These are phyloP conservation scores for Diutina neorugosa DNA, from an alignment of 1,139 yeast genomes.

Conservation along the genomic window DNA sequence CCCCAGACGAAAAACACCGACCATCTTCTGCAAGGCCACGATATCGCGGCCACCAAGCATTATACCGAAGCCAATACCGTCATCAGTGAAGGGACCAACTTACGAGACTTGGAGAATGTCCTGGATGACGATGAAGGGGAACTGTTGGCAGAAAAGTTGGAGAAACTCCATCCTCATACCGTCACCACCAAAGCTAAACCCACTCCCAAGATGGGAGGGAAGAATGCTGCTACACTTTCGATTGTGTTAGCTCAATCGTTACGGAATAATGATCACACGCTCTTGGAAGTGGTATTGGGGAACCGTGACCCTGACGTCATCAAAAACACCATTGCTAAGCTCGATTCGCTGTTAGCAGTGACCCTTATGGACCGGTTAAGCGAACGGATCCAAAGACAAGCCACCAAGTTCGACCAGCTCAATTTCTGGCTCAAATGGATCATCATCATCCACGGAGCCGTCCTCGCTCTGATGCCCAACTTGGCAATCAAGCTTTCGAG, in stretches of 20 bases:
- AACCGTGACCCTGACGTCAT: constrained; percentile 67
- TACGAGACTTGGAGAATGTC: constrained; percentile 32
- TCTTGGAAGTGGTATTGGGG: constrained; percentile 69
- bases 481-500: constrained; percentile 57
- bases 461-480: constrained; percentile 56
- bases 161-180: constrained; percentile 16
- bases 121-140: constrained; percentile 32
- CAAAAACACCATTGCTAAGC: constrained; percentile 55
- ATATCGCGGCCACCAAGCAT: constrained; percentile 54
- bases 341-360: constrained; percentile 66
- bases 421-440: constrained; percentile 93
- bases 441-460: constrained; percentile 80
- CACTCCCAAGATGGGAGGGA: constrained; percentile 19
- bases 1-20: constrained; percentile 21
- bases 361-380: constrained; percentile 70
- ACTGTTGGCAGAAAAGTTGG: constrained; percentile 52
- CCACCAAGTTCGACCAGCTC: constrained; percentile 56
- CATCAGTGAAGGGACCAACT: constrained; percentile 53
- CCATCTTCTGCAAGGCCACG: constrained; percentile 44
- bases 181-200: constrained; percentile 9
- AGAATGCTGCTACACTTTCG: constrained; percentile 52
- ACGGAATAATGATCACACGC: constrained; percentile 56
- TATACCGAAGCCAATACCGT: constrained; percentile 65
- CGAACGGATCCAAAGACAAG: constrained; percentile 64
- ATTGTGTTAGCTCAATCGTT: constrained; percentile 60